Conservation (phyloP, 1,284 basidiomycete species). For the Austroboletus rostrupii region DNA sequence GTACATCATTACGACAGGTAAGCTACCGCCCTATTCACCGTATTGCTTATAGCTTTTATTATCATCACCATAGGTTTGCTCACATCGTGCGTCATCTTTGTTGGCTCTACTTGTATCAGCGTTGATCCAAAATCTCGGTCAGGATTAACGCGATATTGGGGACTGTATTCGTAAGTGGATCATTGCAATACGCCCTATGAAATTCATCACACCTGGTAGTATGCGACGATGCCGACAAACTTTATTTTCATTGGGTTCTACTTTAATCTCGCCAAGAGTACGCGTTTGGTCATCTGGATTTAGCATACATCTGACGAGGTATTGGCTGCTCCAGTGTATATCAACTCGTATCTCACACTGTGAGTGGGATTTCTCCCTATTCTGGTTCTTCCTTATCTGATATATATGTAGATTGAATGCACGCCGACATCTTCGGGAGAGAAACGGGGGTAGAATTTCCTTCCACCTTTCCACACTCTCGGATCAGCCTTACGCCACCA, state of each 20-base stretch:
- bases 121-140: background rate
- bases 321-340: conserved; percentile 36
- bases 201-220: conserved; percentile 24
- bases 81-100: conserved; percentile 9
- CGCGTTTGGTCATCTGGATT: conserved; percentile 11
- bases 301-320: background rate
- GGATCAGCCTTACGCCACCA: background rate
- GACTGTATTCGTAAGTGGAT: conserved; percentile 34
- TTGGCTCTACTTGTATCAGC: background rate
- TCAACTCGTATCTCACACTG: conserved; percentile 49
- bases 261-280: conserved; percentile 49
- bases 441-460: conserved; percentile 35
- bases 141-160: conserved; percentile 46
- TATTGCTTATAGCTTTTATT: background rate
- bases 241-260: conserved; percentile 52
- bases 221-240: conserved; percentile 45
- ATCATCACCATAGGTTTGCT: conserved; percentile 9
- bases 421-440: conserved; percentile 36
- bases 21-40: conserved; percentile 4
- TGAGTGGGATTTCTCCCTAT: conserved; percentile 10
- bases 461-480: conserved; percentile 36
- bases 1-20: conserved; percentile 45
- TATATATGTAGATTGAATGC: conserved; percentile 37
- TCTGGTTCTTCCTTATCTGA: background rate
- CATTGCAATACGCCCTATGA: background rate